phyloP scores from a whole-genome alignment of 441 rosid genomes.

The Arabidopsis hybrid region DNA sequence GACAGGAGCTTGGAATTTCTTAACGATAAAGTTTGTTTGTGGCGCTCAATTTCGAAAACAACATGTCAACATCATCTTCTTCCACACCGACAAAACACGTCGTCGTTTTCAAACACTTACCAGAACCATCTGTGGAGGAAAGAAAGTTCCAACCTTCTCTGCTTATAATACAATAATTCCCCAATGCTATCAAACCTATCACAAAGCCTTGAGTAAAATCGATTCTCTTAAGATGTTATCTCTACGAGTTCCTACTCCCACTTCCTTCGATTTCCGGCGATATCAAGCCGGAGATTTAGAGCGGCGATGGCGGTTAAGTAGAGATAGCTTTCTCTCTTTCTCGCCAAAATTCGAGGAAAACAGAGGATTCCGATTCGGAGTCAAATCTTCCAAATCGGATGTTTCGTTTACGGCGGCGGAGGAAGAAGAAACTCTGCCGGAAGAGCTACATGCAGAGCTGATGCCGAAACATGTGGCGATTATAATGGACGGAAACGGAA shows the following conservation, averaged over 20 bases:
- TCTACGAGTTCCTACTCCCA: conserved; percentile 43
- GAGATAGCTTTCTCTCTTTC: conserved; percentile 20
- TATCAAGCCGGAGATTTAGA: conserved; percentile 13
- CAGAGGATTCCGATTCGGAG: conserved; percentile 17
- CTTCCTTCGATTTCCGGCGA: conserved; percentile 29
- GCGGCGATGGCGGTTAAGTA: conserved; percentile 7
- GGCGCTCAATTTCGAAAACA: conserved; percentile 43
- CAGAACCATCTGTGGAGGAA: conserved; percentile 29
- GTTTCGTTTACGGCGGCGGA: conserved; percentile 7
- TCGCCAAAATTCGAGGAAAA: background rate
- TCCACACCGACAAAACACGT: conserved; percentile 15
- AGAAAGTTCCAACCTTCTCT: background rate
- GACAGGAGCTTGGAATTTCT: background rate
- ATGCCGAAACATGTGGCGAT: conserved; percentile 87
- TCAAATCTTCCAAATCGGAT: conserved; percentile 43
- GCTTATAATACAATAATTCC: conserved; percentile 11
- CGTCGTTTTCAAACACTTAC: conserved; percentile 37
- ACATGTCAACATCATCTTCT: conserved; percentile 1
- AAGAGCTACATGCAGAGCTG: conserved; percentile 51
- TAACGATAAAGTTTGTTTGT: conserved; percentile 26
- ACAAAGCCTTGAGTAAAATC: background rate
- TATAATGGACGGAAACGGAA: conserved; percentile 86
- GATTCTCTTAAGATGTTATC: conserved; percentile 47
- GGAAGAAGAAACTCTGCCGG: conserved; percentile 58
- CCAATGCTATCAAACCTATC: background rate